Evolutionary conservation across 441 rosid species (phyloP).

Genomic region (Capsella rubella): DNA sequence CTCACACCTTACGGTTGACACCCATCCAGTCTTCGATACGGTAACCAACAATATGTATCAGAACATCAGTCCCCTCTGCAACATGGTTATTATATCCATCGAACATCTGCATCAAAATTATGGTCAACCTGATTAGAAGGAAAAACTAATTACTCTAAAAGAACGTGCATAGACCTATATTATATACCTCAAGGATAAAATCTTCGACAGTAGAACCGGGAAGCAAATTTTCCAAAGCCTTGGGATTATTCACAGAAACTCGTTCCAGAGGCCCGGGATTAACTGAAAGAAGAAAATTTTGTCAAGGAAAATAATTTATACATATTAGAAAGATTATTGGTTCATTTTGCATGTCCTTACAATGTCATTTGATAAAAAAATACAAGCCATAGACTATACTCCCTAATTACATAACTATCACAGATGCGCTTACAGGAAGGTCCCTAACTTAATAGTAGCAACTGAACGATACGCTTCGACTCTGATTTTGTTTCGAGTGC

Average conservation of each 20-base stretch:
- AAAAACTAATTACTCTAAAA: neutral
- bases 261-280: slow-evolving; percentile 53
- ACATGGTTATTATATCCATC: slow-evolving; percentile 71
- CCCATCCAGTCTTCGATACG: slow-evolving; percentile 47
- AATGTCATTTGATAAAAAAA: slow-evolving; percentile 8
- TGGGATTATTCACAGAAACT: slow-evolving; percentile 43
- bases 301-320: neutral
- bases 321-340: neutral
- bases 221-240: slow-evolving; percentile 45
- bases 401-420: slow-evolving; percentile 8
- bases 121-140: neutral
- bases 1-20: slow-evolving; percentile 54
- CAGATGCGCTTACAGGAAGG: neutral
- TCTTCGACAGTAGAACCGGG: slow-evolving; percentile 54
- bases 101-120: slow-evolving; percentile 53
- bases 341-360: neutral
- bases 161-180: neutral
- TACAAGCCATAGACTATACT: slow-evolving; percentile 9
- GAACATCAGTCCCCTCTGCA: slow-evolving; percentile 51
- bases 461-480: neutral
- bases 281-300: slow-evolving; percentile 49
- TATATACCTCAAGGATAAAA: slow-evolving; percentile 57
- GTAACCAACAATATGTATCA: slow-evolving; percentile 55
- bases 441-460: neutral
- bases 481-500: neutral